phyloP scores from a whole-genome alignment of 768 basidiomycete genomes.

The Tricholoma flavovirens region DNA sequence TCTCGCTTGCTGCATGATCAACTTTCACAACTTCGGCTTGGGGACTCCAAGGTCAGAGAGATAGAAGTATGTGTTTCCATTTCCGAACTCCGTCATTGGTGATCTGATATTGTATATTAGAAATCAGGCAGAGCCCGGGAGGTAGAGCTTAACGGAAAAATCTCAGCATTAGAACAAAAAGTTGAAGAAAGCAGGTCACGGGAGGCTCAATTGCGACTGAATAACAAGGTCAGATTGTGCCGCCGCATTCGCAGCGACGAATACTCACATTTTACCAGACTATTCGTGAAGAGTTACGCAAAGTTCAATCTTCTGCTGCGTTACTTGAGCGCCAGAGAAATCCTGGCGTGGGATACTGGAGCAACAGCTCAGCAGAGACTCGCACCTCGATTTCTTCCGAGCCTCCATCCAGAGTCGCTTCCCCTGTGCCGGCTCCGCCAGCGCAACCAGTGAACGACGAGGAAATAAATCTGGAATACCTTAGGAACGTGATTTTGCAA shows the following conservation, averaged over 20 bases:
- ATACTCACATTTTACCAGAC: conserved; percentile 39
- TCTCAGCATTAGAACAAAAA: conserved; percentile 53
- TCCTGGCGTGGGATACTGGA: conserved; percentile 94
- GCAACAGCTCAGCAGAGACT: conserved; percentile 36
- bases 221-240: conserved; percentile 62
- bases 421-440: conserved; percentile 29
- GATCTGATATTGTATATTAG: conserved; percentile 16
- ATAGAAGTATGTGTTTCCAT: conserved; percentile 51
- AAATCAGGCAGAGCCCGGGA: conserved; percentile 32
- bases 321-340: conserved; percentile 86
- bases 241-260: neutral
- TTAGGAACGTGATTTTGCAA: conserved; percentile 93
- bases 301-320: conserved; percentile 90
- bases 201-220: conserved; percentile 63
- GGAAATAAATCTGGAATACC: conserved; percentile 92
- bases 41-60: conserved; percentile 45
- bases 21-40: conserved; percentile 48
- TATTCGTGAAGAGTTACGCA: conserved; percentile 89
- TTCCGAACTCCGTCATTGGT: neutral
- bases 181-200: conserved; percentile 68
- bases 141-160: conserved; percentile 43
- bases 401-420: conserved; percentile 28
- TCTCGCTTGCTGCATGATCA: conserved; percentile 43
- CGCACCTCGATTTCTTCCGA: conserved; percentile 33
- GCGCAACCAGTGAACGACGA: conserved; percentile 58